Evolutionary conservation across 805 yeast species (phyloP), one percentile per base, ranked within the genome.

Genomic region (Soucietia sequanensis): DNA sequence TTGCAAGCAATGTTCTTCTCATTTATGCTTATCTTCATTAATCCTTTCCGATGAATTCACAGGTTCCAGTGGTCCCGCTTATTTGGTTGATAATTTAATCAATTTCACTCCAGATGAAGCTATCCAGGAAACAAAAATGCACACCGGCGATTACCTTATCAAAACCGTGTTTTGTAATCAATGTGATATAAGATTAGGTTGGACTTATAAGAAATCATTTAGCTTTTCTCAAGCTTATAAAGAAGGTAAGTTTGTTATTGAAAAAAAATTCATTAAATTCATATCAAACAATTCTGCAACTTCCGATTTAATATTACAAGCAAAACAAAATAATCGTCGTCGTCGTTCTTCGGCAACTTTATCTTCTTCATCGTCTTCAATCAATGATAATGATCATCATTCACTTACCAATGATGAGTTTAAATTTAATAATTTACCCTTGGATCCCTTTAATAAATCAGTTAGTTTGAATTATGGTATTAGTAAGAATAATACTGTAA

Each of bases 181-280:
- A 42, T 68, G 74, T 40, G 34, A 41, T 31, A 48, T 44, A 8
- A 42, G 39, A 13, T 44, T 68, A 27, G 74, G 74, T 10, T 68
- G 74, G 74, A 56, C 47, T 35, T 68, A 68, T 43, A 56, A 56
- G 42, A 68, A 67, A 38, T 49, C 70, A 9, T 66, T 44, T 41
- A 49, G 52, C 32, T 56, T 54, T 35, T 45, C 56, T 26, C 70
- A 68, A 41, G 44, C 52, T 14, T 68, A 68, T 43, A 68, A 68
- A 39, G 74, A 68, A 47, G 70, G 72, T 28, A 68, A 68, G 47
- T 68, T 51, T 44, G 74, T 68, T 30, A 65, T 68, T 44, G 74
- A 68, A 47, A 51, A 56, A 24, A 52, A 54, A 28, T 68, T 39
- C 46, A 54, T 68, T 12, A 52, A 54, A 34, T 51, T 56, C 33